Conservation (phyloP, 2,329 filamentous ascomycete genomes). For the Didymella glomerata region DNA sequence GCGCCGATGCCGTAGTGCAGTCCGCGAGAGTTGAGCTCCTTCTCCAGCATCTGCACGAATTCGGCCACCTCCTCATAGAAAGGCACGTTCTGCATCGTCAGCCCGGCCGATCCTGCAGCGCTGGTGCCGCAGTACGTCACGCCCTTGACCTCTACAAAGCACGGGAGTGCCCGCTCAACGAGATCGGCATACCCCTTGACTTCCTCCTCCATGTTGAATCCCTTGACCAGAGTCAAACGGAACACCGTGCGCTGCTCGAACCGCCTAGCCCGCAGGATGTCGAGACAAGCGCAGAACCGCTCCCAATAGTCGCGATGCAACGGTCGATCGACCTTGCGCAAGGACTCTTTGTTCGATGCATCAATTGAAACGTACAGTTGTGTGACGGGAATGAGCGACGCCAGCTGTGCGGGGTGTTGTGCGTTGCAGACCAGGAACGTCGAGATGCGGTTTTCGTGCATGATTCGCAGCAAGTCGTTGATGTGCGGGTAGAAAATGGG, state of each 20-base stretch:
- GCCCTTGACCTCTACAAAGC: slow-evolving; percentile 95
- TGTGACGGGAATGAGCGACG: slow-evolving; percentile 82
- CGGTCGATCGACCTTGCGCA: slow-evolving; percentile 88
- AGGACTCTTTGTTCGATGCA: slow-evolving; percentile 85
- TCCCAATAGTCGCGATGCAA: slow-evolving; percentile 98
- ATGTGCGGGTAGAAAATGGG: slow-evolving; percentile 99
- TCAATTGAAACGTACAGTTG: slow-evolving; percentile 98
- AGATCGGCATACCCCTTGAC: slow-evolving; percentile 88
- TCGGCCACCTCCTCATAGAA: slow-evolving; percentile 90
- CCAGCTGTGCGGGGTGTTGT: slow-evolving; percentile 91
- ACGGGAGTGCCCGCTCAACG: slow-evolving; percentile 84
- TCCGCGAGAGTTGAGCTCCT: slow-evolving; percentile 72
- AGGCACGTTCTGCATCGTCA: slow-evolving; percentile 97
- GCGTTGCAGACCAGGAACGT: slow-evolving; percentile 97
- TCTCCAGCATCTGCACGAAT: slow-evolving; percentile 80
- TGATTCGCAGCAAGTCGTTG: slow-evolving; percentile 85
- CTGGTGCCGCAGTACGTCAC: slow-evolving; percentile 96
- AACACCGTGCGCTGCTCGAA: slow-evolving; percentile 92
- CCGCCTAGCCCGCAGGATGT: slow-evolving; percentile 84
- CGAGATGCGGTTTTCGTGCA: slow-evolving; percentile 87
- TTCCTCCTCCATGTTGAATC: slow-evolving; percentile 97
- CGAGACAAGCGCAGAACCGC: slow-evolving; percentile 87
- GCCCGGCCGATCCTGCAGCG: slow-evolving; percentile 80
- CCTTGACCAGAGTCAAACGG: slow-evolving; percentile 93
- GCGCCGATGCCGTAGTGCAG: slow-evolving; percentile 90